Conservation (phyloP, 2,329 filamentous ascomycete genomes). For the Stagonosporopsis vannaccii region DNA sequence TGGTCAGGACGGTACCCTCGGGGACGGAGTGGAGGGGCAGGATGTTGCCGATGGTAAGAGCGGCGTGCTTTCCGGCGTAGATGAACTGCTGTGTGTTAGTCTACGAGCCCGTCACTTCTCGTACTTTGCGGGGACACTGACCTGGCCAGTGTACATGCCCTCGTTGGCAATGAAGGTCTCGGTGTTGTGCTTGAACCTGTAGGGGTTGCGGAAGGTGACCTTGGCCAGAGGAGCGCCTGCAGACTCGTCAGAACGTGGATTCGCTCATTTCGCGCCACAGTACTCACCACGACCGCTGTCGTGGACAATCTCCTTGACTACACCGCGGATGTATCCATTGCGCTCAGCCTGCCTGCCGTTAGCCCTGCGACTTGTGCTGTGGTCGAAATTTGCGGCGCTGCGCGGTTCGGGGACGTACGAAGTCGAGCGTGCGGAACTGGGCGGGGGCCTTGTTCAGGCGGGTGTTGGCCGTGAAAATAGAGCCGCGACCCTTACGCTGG, state of each 20-base stretch:
- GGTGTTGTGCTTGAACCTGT: conserved; percentile 96
- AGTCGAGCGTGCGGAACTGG: conserved; percentile 97
- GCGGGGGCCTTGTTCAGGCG: conserved; percentile 90
- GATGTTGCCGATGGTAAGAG: conserved; percentile 96
- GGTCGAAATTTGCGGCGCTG: conserved; percentile 1
- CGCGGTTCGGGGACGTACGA: conserved; percentile 53
- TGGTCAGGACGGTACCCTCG: conserved; percentile 98
- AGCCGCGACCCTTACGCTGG: conserved; percentile 75
- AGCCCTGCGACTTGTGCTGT: conserved; percentile 40
- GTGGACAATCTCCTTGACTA: conserved; percentile 99
- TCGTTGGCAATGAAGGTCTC: conserved; percentile 99
- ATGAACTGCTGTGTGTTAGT: conserved; percentile 69
- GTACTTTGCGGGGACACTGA: conserved; percentile 27
- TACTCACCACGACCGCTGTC: conserved; percentile 89
- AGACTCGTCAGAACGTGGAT: conserved; percentile 28
- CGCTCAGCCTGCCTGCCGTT: conserved; percentile 69
- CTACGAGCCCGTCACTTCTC: conserved; percentile 14
- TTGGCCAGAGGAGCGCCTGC: conserved; percentile 81
- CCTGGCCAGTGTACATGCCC: conserved; percentile 99
- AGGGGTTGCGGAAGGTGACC: conserved; percentile 96
- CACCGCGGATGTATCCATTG: conserved; percentile 96
- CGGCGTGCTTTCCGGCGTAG: conserved; percentile 99
- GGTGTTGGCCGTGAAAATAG: conserved; percentile 73
- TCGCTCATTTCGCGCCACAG: conserved; percentile 9
- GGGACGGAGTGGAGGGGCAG: conserved; percentile 93